These are phyloP conservation scores for Waltergamsia citrina DNA, from an alignment of 2,329 filamentous ascomycete species.

Conservation along the genomic window DNA sequence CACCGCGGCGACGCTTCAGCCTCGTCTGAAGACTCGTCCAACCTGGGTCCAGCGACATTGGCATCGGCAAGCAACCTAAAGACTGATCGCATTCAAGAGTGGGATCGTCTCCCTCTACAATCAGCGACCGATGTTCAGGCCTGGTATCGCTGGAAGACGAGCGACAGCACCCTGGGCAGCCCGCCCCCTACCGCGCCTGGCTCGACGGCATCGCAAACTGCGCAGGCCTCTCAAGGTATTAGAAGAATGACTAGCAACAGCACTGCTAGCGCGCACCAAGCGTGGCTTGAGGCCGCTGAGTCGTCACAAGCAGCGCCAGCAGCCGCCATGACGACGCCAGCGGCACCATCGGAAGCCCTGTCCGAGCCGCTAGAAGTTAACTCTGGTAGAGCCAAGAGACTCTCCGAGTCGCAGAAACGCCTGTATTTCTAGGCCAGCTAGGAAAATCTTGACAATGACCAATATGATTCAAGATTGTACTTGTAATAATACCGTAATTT, in stretches of 20 bases:
- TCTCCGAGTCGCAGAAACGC: not conserved
- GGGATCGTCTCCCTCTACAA: conserved; percentile 14
- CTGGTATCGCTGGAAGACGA: conserved; percentile 13
- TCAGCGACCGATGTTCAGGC: conserved; percentile 8
- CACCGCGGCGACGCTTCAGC: conserved; percentile 1
- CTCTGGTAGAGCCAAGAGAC: not conserved
- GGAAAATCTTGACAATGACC: too few relatives aligned
- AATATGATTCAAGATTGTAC: too few relatives aligned
- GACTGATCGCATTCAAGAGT: conserved; percentile 16
- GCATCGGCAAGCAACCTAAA: conserved; percentile 11
- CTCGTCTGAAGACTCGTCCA: too few relatives aligned
- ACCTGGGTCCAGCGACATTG: too few relatives aligned
- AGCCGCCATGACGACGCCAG: not conserved
- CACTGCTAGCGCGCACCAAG: too few relatives aligned
- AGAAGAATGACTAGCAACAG: too few relatives aligned
- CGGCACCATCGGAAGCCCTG: not conserved
- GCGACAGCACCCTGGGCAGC: too few relatives aligned
- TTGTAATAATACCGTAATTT: too few relatives aligned
- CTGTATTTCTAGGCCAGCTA: too few relatives aligned
- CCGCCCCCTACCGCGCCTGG: too few relatives aligned
- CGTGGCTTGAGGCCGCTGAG: not conserved
- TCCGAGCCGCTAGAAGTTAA: not conserved
- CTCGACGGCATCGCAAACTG: too few relatives aligned
- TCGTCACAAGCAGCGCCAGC: not conserved
- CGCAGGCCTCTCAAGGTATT: too few relatives aligned